phyloP scores from a whole-genome alignment of 2,329 filamentous ascomycete genomes.

The Colletotrichum sp. region DNA sequence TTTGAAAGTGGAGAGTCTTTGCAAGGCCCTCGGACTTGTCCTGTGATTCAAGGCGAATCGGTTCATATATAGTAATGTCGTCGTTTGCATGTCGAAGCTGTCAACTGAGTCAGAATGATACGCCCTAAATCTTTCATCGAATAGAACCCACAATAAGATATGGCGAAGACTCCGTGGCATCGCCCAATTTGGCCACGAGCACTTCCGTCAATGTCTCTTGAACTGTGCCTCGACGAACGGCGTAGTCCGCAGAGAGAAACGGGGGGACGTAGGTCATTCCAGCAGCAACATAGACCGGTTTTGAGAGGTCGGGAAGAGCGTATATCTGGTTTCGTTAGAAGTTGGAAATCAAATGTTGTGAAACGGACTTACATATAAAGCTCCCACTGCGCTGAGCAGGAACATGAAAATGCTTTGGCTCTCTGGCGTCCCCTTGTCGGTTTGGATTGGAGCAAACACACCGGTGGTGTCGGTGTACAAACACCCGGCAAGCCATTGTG shows the following conservation, averaged over 20 bases:
- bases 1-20: conserved; percentile 74
- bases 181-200: conserved; percentile 84
- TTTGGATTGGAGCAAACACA: conserved; percentile 51
- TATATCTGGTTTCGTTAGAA: conserved; percentile 65
- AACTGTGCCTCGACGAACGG: conserved; percentile 71
- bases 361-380: conserved; percentile 67
- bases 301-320: conserved; percentile 73
- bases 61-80: conserved; percentile 87
- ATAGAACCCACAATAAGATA: conserved; percentile 75
- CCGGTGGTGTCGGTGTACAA: conserved; percentile 75
- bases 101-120: conserved; percentile 1
- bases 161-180: conserved; percentile 71
- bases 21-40: conserved; percentile 49
- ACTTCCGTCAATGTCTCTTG: conserved; percentile 81
- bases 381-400: conserved; percentile 76
- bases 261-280: conserved; percentile 81
- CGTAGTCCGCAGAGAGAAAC: conserved; percentile 74
- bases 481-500: conserved; percentile 83
- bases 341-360: background rate
- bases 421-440: conserved; percentile 42
- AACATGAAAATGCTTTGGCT: conserved; percentile 72
- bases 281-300: conserved; percentile 76
- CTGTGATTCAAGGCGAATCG: conserved; percentile 60
- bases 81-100: conserved; percentile 80
- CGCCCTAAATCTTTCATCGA: background rate